Base-by-base conservation (phyloP, 768 basidiomycete species). In the Leccinum truebloodii region DNA sequence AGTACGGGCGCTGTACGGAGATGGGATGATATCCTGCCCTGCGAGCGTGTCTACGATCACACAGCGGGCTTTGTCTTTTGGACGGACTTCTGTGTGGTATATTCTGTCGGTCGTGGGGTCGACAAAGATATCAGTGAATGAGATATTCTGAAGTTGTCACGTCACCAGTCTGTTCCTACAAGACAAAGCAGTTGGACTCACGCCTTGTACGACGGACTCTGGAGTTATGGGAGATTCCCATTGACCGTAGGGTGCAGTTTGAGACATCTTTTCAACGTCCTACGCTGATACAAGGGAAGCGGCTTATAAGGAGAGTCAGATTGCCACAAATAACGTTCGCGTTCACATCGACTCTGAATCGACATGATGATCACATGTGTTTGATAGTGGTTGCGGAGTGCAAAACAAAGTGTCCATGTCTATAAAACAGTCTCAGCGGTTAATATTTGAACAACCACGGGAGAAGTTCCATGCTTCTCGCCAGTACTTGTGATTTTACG, bases 181-280 rank as follows among this genome's bases (percentile, higher is more conserved):
- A 41, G 4, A 13, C n/a, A 53, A 6, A 32, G 32, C 57, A 18
- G 69, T 65, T 26, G 60, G 37, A 64, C 77, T 67, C 51, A 81
- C 80, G 52, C 75, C 74, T 68, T 81, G 75, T 4, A 82, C 79
- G 59, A 88, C 77, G 34, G 77, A 72, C 49, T 85, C 81, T 20
- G 83, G 75, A 1, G 81, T 80, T 58, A 89, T 80, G 4, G 83
- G 79, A 2, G 86, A 86, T 6, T 75, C 71, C 87, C 88, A 90
- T 22, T 81, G 81, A 26, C 86, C 88, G 66, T 79, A 89, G 0
- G 86, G 83, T 7, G 85, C 83, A 0, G 59, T 67, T 54, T 52
- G 59, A 20, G 65, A 61, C 69, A 71, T 71, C 0, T 34, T 54
- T 20, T 44, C 41, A 20, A 41, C 5, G 41, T 7, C n/a, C 41